Evolutionary conservation across 2,329 filamentous ascomycete species (phyloP).

Genomic region (Talaromyces sp.): DNA sequence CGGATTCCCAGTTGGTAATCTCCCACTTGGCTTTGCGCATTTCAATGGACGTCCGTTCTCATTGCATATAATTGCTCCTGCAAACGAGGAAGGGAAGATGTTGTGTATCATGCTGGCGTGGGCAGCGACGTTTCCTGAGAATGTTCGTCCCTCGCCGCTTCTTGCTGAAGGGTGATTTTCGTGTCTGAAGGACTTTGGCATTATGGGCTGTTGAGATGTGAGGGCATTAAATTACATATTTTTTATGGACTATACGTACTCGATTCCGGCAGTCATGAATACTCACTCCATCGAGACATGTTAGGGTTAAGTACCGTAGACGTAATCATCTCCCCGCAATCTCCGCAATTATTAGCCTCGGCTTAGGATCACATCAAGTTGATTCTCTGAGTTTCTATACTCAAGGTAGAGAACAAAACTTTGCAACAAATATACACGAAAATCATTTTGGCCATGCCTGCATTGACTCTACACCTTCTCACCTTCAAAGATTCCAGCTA

Average conservation of each 20-base stretch:
- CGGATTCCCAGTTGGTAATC: background rate
- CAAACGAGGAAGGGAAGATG: background rate
- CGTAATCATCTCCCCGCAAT: background rate
- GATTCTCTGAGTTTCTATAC: background rate
- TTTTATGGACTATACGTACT: background rate
- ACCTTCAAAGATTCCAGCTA: slow-evolving; percentile 27
- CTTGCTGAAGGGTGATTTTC: background rate
- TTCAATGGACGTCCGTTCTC: background rate
- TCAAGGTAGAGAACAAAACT: background rate
- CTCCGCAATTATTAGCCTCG: background rate
- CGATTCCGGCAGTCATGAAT: background rate
- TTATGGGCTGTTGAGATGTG: background rate
- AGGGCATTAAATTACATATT: background rate
- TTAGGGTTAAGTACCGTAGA: background rate
- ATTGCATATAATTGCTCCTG: background rate
- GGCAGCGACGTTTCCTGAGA: background rate
- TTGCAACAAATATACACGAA: background rate
- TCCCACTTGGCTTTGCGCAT: background rate
- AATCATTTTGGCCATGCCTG: slow-evolving; percentile 30
- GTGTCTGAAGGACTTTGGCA: no score
- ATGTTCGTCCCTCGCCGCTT: background rate
- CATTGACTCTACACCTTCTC: slow-evolving; percentile 38
- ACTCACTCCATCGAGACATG: background rate
- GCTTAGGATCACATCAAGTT: background rate
- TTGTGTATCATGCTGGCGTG: background rate